These are phyloP conservation scores for Anthracocystis setariae DNA, from an alignment of 1,284 basidiomycete species.

Conservation along the genomic window DNA sequence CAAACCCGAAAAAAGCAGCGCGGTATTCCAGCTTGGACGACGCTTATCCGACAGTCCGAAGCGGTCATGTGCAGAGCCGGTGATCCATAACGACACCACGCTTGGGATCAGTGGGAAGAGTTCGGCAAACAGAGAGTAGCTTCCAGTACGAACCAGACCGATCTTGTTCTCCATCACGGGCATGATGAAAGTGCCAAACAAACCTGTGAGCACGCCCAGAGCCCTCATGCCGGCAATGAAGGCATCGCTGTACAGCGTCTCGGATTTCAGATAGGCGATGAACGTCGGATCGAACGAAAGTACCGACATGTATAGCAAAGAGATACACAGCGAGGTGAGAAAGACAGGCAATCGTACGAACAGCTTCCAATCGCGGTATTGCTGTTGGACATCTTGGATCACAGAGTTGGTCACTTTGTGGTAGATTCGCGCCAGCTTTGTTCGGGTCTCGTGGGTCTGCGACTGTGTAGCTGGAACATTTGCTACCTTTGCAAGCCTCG, in stretches of 20 bases:
- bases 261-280: conserved; percentile 61
- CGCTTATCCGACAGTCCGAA: conserved; percentile 33
- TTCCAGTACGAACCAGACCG: conserved; percentile 71
- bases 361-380: conserved; percentile 70
- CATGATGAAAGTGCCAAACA: conserved; percentile 71
- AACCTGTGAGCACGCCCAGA: conserved; percentile 70
- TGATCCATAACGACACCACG: conserved; percentile 48
- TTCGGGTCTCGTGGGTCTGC: not conserved
- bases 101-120: conserved; percentile 45
- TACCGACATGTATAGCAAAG: conserved; percentile 72
- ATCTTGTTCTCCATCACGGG: conserved; percentile 70
- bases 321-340: conserved; percentile 70
- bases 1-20: conserved; percentile 68
- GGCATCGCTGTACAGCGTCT: conserved; percentile 68
- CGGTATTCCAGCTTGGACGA: conserved; percentile 53
- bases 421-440: not conserved
- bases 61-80: conserved; percentile 25
- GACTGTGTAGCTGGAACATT: not conserved
- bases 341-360: conserved; percentile 70
- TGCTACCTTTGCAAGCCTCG: conserved; percentile 5
- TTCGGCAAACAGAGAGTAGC: conserved; percentile 60
- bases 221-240: conserved; percentile 74
- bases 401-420: not conserved
- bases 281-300: conserved; percentile 67
- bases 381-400: conserved; percentile 25